phyloP scores from a whole-genome alignment of 1,139 yeast species.

The Debaryomyces sp. region DNA sequence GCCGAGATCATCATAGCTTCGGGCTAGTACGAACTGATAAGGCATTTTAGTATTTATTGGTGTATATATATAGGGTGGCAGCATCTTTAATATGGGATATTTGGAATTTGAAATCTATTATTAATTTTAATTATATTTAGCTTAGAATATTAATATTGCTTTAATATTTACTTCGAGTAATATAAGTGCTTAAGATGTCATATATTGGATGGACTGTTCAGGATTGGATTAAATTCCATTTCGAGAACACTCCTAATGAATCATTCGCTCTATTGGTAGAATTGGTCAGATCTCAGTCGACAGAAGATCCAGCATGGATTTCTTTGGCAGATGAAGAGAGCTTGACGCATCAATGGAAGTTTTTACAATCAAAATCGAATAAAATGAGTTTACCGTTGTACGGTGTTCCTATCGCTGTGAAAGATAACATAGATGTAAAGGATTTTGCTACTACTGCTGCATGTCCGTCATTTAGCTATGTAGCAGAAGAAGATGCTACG shows the following conservation, averaged over 20 bases:
- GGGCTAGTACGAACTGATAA: neutral
- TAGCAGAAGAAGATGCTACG: conserved; percentile 71
- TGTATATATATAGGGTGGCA: neutral
- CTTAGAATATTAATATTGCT: neutral
- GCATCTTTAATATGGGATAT: neutral
- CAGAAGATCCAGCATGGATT: conserved; percentile 87
- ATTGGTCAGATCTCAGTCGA: conserved; percentile 50
- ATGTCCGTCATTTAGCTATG: conserved; percentile 78
- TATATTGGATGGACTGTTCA: conserved; percentile 43
- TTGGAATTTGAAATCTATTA: neutral
- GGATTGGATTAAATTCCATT: conserved; percentile 75
- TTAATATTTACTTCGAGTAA: neutral
- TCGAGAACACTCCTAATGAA: conserved; percentile 59
- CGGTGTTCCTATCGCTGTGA: conserved; percentile 94
- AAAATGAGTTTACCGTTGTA: conserved; percentile 63
- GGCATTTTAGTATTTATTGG: neutral
- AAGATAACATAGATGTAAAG: conserved; percentile 89
- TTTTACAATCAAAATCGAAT: conserved; percentile 62
- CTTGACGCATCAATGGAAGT: conserved; percentile 76
- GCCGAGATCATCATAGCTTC: neutral
- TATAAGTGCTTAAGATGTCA: conserved; percentile 9
- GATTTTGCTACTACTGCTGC: conserved; percentile 92
- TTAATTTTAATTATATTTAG: neutral
- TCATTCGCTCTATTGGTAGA: conserved; percentile 54
- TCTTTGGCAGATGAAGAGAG: conserved; percentile 65